A percentile compares a stretch with the other conserved stretches of the same genome.
Evolutionary conservation across 164 flowering plant genomes (phyloP).

Genomic region (grape (Vitis vinifera)): DNA sequence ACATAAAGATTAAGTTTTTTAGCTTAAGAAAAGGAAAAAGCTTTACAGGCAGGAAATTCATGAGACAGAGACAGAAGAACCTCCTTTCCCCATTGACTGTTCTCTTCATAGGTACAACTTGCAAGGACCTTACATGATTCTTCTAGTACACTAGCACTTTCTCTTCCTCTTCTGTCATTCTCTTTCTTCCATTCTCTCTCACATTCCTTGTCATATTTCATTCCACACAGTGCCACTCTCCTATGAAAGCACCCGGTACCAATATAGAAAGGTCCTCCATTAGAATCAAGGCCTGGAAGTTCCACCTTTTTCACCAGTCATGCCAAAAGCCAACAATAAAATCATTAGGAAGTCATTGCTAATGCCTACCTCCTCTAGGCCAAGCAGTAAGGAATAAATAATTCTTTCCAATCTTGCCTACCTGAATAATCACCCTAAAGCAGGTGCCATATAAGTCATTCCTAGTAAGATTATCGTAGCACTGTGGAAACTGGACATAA

Average conservation of each 20-base stretch:
- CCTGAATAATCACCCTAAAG: conserved; percentile 5
- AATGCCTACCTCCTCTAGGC: too few relatives aligned
- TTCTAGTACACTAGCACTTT: conserved; percentile 18
- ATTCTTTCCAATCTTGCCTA: not conserved
- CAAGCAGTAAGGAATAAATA: too few relatives aligned
- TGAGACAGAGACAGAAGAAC: conserved; percentile 10
- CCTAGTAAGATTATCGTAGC: not conserved
- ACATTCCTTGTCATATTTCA: conserved; percentile 16
- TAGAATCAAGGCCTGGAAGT: conserved; percentile 25
- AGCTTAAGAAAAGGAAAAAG: not conserved
- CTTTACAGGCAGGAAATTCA: too few relatives aligned
- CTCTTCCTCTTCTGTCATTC: conserved; percentile 5
- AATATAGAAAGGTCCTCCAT: conserved; percentile 32
- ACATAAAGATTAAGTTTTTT: not conserved
- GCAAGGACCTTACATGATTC: conserved; percentile 31
- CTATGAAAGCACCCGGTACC: conserved; percentile 48
- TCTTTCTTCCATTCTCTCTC: conserved; percentile 13
- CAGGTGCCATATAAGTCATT: conserved; percentile 23
- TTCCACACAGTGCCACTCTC: conserved; percentile 31
- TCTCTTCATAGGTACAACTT: conserved; percentile 29
- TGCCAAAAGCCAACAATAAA: not conserved
- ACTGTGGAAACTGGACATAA: conserved; percentile 36
- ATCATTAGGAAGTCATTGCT: too few relatives aligned
- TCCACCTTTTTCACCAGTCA: conserved; percentile 20
- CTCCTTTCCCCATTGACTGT: conserved; percentile 45